Percentiles rank a stretch among this genome's conserved stretches.
phyloP scores from a whole-genome alignment of 2,329 filamentous ascomycete genomes.

The Fusarium decemcellulare region DNA sequence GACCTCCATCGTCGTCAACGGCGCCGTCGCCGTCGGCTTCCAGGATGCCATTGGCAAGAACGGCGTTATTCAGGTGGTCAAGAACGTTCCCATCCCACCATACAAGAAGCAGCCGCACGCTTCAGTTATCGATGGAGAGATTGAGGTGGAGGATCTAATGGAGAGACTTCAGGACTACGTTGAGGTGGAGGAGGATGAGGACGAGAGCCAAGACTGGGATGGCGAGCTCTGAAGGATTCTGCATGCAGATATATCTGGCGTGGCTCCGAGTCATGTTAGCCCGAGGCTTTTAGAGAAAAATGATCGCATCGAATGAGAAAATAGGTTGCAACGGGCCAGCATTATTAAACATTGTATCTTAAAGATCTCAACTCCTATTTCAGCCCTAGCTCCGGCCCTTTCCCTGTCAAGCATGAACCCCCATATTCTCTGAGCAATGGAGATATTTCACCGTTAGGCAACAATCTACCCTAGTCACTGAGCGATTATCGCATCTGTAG shows the following conservation, averaged over 20 bases:
- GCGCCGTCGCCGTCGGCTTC: constrained; percentile 74
- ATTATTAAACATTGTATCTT: background rate
- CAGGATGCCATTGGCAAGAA: constrained; percentile 82
- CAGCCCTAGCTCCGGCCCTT: background rate
- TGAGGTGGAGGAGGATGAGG: constrained; percentile 23
- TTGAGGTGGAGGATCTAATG: constrained; percentile 49
- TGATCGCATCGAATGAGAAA: background rate
- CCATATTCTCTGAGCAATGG: background rate
- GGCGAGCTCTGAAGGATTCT: constrained; percentile 32
- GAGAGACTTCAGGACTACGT: constrained; percentile 49
- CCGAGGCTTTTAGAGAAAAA: background rate
- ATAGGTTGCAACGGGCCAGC: too few relatives aligned
- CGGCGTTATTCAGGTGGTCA: constrained; percentile 86
- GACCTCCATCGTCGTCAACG: constrained; percentile 82
- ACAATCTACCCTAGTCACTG: background rate
- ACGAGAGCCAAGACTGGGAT: constrained; percentile 1
- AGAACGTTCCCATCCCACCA: constrained; percentile 82
- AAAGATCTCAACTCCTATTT: background rate
- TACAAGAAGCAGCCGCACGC: constrained; percentile 55
- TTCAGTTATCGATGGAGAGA: constrained; percentile 31
- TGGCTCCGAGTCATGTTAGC: constrained; percentile 3
- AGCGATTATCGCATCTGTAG: constrained; percentile 2
- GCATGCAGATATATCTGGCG: background rate
- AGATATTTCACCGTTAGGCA: background rate
- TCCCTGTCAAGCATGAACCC: background rate